Conservation (phyloP, 108 stramenopile species). For the Fragilaria radians region DNA sequence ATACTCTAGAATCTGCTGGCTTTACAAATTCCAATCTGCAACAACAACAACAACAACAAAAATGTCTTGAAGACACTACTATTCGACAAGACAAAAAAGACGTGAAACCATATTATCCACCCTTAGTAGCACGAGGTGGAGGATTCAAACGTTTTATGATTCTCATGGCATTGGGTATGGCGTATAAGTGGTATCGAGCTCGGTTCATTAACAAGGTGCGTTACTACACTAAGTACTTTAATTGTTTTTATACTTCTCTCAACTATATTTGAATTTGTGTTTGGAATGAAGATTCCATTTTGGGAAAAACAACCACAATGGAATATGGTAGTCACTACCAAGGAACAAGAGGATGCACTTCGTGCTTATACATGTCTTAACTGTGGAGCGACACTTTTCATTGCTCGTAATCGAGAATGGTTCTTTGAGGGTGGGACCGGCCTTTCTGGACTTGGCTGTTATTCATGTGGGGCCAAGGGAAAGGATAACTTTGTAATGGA, state of each 20-base stretch:
- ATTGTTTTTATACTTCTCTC: no score
- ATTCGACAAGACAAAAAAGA: background rate
- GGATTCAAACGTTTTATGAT: slow-evolving; percentile 4
- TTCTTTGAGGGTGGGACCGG: slow-evolving; percentile 71
- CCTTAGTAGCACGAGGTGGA: background rate
- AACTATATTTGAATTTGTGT: no score
- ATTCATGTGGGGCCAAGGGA: slow-evolving; percentile 76
- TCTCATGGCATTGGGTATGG: slow-evolving; percentile 48
- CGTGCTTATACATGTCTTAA: slow-evolving; percentile 74
- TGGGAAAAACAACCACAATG: slow-evolving; percentile 88
- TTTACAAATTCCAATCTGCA: no score
- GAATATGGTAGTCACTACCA: slow-evolving; percentile 80
- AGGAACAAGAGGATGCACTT: slow-evolving; percentile 81
- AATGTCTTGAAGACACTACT: background rate
- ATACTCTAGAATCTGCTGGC: slow-evolving; percentile 17
- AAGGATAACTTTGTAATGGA: slow-evolving; percentile 76
- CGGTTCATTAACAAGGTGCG: slow-evolving; percentile 68
- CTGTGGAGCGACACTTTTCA: slow-evolving; percentile 79
- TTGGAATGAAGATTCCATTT: slow-evolving; percentile 43
- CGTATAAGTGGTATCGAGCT: slow-evolving; percentile 80
- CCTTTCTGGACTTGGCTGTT: slow-evolving; percentile 65
- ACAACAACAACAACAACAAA: background rate
- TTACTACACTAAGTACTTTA: no score
- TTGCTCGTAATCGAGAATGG: slow-evolving; percentile 77
- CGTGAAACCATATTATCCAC: background rate